A percentile compares a stretch with the other conserved stretches of the same genome.
These are phyloP conservation scores for Artemisia tridentata DNA, from an alignment of 129 eudicot genomes.

Conservation along the genomic window DNA sequence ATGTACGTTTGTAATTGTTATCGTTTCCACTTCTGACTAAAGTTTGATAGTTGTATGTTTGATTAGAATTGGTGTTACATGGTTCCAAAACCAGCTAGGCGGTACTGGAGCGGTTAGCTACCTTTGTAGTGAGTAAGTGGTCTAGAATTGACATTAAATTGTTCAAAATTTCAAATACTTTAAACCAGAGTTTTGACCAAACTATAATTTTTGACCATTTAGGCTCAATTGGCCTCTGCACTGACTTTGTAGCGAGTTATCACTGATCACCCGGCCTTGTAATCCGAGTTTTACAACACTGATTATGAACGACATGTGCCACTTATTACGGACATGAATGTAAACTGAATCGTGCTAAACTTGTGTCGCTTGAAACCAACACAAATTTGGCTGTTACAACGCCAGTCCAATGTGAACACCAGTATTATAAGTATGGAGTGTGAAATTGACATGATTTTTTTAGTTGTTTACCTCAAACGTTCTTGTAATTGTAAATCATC, in stretches of 20 bases:
- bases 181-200: neutral
- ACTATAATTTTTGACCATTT: neutral
- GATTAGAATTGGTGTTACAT: neutral
- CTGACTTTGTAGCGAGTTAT: neutral
- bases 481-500: neutral
- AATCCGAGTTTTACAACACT: neutral
- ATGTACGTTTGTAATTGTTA: too few species aligned
- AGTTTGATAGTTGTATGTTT: neutral
- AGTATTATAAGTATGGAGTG: neutral
- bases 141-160: neutral
- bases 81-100: neutral
- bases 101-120: neutral
- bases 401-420: neutral
- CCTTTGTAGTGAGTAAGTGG: neutral
- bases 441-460: neutral
- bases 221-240: neutral
- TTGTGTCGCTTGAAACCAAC: neutral
- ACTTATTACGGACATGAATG: neutral
- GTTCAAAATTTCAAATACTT: neutral
- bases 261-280: neutral
- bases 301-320: neutral
- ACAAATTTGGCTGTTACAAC: neutral
- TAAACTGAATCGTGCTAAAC: neutral
- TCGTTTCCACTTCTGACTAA: neutral
- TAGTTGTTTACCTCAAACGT: neutral